These are phyloP conservation scores for Geoglossum glabrum DNA, from an alignment of 495 filamentous ascomycete species.

Conservation along the genomic window DNA sequence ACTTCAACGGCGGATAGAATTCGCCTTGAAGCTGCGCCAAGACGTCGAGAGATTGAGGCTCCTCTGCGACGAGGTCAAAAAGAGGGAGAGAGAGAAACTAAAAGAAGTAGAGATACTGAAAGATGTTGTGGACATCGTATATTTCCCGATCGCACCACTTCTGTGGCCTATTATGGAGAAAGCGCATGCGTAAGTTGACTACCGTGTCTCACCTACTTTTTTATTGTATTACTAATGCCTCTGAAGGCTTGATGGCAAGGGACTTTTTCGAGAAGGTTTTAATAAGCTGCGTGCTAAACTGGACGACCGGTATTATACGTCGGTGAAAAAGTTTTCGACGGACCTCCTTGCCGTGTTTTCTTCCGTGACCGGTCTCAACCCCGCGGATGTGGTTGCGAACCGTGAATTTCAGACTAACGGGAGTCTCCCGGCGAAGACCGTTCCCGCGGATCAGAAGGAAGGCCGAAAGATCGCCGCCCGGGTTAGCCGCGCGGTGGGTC, in stretches of 20 bases:
- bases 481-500: slow-evolving; percentile 63
- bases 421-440: slow-evolving; percentile 12
- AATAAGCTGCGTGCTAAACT: slow-evolving; percentile 40
- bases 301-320: slow-evolving; percentile 51
- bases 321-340: slow-evolving; percentile 48
- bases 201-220: background rate
- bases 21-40: slow-evolving; percentile 50
- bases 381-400: slow-evolving; percentile 30
- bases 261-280: slow-evolving; percentile 46
- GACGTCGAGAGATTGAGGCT: slow-evolving; percentile 56
- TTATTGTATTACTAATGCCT: slow-evolving; percentile 19
- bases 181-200: slow-evolving; percentile 33
- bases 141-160: slow-evolving; percentile 67
- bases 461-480: slow-evolving; percentile 56
- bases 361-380: slow-evolving; percentile 37
- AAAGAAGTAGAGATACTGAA: slow-evolving; percentile 54
- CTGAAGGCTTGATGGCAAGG: slow-evolving; percentile 50
- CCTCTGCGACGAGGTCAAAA: slow-evolving; percentile 45
- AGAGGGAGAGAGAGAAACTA: slow-evolving; percentile 54
- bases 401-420: slow-evolving; percentile 28
- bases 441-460: slow-evolving; percentile 43
- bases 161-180: slow-evolving; percentile 66
- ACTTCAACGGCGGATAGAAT: slow-evolving; percentile 67
- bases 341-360: slow-evolving; percentile 55
- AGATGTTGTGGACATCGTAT: slow-evolving; percentile 63